These are phyloP conservation scores for Boletus rubroflammeus DNA, from an alignment of 768 basidiomycete genomes.

Conservation along the genomic window DNA sequence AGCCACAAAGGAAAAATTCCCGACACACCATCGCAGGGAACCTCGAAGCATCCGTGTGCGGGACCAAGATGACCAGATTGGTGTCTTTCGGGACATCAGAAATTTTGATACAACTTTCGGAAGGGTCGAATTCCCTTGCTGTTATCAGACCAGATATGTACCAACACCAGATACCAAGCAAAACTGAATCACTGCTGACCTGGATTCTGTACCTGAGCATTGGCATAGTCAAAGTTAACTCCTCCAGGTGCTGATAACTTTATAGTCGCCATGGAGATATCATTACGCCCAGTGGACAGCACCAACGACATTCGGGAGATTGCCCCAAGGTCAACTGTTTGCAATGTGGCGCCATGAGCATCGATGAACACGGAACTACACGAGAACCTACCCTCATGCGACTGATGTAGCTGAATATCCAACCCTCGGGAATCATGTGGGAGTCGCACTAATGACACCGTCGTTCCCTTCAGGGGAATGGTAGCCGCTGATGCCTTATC, in stretches of 20 bases:
- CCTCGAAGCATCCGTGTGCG: slow-evolving; percentile 64
- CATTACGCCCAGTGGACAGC: slow-evolving; percentile 68
- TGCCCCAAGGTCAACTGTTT: slow-evolving; percentile 62
- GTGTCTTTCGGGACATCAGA: slow-evolving; percentile 45
- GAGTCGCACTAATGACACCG: slow-evolving; percentile 51
- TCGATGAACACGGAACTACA: slow-evolving; percentile 13
- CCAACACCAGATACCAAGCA: not conserved
- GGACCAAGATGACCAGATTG: slow-evolving; percentile 49
- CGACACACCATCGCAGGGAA: slow-evolving; percentile 56
- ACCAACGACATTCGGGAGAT: slow-evolving; percentile 50
- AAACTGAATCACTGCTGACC: slow-evolving; percentile 23
- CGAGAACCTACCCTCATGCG: slow-evolving; percentile 32
- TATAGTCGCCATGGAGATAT: slow-evolving; percentile 50
- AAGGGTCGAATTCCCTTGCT: slow-evolving; percentile 33
- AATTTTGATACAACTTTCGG: slow-evolving; percentile 45
- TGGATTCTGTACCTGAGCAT: slow-evolving; percentile 38
- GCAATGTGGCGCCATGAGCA: slow-evolving; percentile 6
- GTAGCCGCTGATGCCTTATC: slow-evolving; percentile 34
- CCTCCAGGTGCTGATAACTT: slow-evolving; percentile 55
- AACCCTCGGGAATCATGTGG: slow-evolving; percentile 61
- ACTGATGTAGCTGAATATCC: slow-evolving; percentile 60
- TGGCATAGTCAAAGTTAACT: slow-evolving; percentile 41
- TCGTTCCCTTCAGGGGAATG: slow-evolving; percentile 26
- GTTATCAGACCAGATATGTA: slow-evolving; percentile 11
- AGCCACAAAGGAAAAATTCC: not conserved